These are phyloP conservation scores for Acrodontium crateriforme DNA, from an alignment of 2,329 filamentous ascomycete genomes.

Conservation along the genomic window DNA sequence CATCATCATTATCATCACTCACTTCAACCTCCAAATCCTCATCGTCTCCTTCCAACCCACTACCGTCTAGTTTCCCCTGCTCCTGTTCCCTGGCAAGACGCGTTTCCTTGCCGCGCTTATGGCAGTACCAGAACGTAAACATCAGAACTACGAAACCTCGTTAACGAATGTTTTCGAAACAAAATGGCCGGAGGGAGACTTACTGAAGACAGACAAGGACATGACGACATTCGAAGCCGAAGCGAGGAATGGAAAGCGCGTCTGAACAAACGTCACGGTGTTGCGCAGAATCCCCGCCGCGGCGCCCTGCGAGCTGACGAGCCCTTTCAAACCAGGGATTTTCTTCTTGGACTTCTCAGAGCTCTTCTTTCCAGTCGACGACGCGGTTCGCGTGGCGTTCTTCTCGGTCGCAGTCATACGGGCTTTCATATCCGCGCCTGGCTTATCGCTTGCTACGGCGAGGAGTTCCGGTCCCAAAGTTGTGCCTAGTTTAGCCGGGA, in stretches of 20 bases:
- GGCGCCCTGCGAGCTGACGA: conserved; percentile 77
- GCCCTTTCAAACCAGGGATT: conserved; percentile 59
- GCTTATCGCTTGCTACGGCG: conserved; percentile 63
- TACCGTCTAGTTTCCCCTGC: conserved; percentile 5
- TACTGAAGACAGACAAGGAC: conserved; percentile 77
- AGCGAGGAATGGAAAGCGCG: conserved; percentile 79
- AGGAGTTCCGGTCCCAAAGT: conserved; percentile 69
- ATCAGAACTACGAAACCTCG: conserved; percentile 50
- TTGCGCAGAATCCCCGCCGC: conserved; percentile 71
- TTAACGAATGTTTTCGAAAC: conserved; percentile 10
- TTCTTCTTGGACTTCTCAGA: conserved; percentile 47
- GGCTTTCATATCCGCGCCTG: conserved; percentile 30
- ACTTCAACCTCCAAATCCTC: conserved; percentile 7
- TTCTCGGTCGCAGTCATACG: conserved; percentile 22
- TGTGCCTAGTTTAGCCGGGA: conserved; percentile 69
- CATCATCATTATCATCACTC: conserved; percentile 7
- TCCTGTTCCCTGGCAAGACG: conserved; percentile 41
- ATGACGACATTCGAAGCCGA: conserved; percentile 77
- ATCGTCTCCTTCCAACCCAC: conserved; percentile 6
- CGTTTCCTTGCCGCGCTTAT: conserved; percentile 82
- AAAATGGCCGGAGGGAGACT: conserved; percentile 24
- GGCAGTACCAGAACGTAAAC: conserved; percentile 95
- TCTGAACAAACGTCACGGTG: conserved; percentile 79
- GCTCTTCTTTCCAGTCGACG: conserved; percentile 11
- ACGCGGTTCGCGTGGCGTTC: conserved; percentile 1